Conservation (phyloP, 371 early-diverging fungal species). For the Mortierella sp. region DNA sequence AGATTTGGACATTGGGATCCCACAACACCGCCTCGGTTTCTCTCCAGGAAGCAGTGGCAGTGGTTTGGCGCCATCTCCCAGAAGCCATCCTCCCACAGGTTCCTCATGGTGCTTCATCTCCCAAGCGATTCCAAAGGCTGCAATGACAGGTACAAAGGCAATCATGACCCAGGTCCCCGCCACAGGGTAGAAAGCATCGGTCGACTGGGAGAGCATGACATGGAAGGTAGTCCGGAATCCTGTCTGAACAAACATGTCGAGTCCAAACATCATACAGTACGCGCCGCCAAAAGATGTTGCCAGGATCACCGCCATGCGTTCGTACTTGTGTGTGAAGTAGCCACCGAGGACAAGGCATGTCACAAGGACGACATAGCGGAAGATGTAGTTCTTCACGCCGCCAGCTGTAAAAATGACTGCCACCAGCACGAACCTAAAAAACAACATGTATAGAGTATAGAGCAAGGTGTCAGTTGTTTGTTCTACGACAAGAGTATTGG, state of each 20-base stretch:
- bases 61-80: conserved; percentile 45
- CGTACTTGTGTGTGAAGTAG: conserved; percentile 46
- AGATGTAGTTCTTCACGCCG: conserved; percentile 21
- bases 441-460: neutral
- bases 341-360: conserved; percentile 32
- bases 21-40: conserved; percentile 44
- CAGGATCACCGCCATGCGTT: conserved; percentile 47
- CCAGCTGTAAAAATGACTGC: conserved; percentile 45
- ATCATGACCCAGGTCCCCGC: conserved; percentile 54
- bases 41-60: conserved; percentile 43
- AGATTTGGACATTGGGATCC: conserved; percentile 22
- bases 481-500: no score
- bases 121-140: conserved; percentile 37
- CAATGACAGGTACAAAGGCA: conserved; percentile 45
- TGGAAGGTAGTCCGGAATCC: conserved; percentile 59
- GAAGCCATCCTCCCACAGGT: conserved; percentile 50
- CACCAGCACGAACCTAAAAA: conserved; percentile 38
- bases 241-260: conserved; percentile 69
- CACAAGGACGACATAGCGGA: conserved; percentile 44
- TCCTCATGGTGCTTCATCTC: conserved; percentile 48
- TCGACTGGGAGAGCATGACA: conserved; percentile 53
- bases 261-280: conserved; percentile 68
- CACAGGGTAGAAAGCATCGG: conserved; percentile 27
- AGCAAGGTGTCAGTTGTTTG: neutral
- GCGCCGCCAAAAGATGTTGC: conserved; percentile 67